Evolutionary conservation across 148 eudicot species (phyloP).

Genomic region (Talinum fruticosum): DNA sequence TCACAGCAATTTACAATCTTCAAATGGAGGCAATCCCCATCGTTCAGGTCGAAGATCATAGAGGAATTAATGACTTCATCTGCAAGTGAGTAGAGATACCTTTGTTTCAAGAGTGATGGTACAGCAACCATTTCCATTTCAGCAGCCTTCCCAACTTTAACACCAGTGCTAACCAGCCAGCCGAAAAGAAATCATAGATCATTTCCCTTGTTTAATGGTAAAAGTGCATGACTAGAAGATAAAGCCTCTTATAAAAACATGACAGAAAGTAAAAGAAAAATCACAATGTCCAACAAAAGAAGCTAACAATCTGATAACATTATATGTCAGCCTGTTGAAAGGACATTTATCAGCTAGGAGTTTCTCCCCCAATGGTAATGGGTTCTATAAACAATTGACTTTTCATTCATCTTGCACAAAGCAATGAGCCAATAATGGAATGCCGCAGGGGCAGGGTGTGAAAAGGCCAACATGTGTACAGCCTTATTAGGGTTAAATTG

Average conservation of each 20-base stretch:
- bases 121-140: conserved; percentile 91
- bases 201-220: neutral
- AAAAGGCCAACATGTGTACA: neutral
- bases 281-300: neutral
- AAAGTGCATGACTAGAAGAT: conserved; percentile 1
- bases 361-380: neutral
- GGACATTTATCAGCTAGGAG: neutral
- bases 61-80: conserved; percentile 80
- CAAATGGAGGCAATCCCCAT: conserved; percentile 87
- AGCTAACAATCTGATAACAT: too few relatives aligned
- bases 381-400: neutral
- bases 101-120: conserved; percentile 76
- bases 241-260: neutral
- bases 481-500: neutral
- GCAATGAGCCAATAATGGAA: neutral
- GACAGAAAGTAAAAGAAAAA: neutral
- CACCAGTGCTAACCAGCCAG: conserved; percentile 63
- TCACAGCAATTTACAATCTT: conserved; percentile 63
- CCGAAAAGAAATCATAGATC: neutral
- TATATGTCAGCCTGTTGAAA: too few relatives aligned
- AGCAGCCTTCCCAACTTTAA: conserved; percentile 86
- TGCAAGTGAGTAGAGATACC: conserved; percentile 62
- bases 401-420: neutral
- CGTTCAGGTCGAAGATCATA: conserved; percentile 75
- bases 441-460: neutral